These are phyloP conservation scores for Pythium rishiriense DNA, from an alignment of 352 stramenopile genomes.

Conservation along the genomic window DNA sequence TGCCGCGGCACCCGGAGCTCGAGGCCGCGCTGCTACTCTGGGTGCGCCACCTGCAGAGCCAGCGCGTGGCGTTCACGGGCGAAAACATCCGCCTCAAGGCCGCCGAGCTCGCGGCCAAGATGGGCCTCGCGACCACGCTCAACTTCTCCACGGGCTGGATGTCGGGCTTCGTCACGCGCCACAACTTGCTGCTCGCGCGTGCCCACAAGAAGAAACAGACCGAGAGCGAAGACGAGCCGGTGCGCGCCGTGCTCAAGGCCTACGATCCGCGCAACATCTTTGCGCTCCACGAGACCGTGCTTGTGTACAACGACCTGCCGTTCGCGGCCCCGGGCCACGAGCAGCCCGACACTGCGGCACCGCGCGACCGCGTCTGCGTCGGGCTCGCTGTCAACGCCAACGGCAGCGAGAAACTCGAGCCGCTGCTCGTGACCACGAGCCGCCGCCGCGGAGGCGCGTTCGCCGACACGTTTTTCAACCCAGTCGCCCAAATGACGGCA, in stretches of 20 bases:
- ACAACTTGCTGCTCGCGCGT: slow-evolving; percentile 20
- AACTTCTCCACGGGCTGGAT: slow-evolving; percentile 29
- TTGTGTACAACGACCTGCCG: slow-evolving; percentile 24
- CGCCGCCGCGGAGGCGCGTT: slow-evolving; percentile 12
- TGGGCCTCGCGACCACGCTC: slow-evolving; percentile 21
- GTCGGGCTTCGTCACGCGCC: slow-evolving; percentile 25
- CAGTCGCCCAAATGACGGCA: slow-evolving; percentile 21
- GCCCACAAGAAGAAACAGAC: slow-evolving; percentile 25
- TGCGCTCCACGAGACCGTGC: slow-evolving; percentile 15
- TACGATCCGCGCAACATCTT: slow-evolving; percentile 22
- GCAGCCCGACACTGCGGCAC: slow-evolving; percentile 1
- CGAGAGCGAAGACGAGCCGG: slow-evolving; percentile 14
- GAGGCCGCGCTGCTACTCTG: slow-evolving; percentile 24
- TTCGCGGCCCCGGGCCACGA: background rate
- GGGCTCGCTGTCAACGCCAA: slow-evolving; percentile 22
- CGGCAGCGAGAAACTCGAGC: slow-evolving; percentile 24
- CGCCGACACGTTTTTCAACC: slow-evolving; percentile 15
- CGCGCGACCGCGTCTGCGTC: slow-evolving; percentile 18
- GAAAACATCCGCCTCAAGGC: slow-evolving; percentile 31
- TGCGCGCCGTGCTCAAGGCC: slow-evolving; percentile 4
- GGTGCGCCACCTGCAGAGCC: slow-evolving; percentile 26
- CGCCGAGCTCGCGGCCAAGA: slow-evolving; percentile 15
- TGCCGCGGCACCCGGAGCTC: slow-evolving; percentile 20
- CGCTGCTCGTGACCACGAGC: slow-evolving; percentile 19
- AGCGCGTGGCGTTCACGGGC: slow-evolving; percentile 22